Base-by-base conservation (phyloP, 1,284 basidiomycete species). In the Ganoderma lucidum region DNA sequence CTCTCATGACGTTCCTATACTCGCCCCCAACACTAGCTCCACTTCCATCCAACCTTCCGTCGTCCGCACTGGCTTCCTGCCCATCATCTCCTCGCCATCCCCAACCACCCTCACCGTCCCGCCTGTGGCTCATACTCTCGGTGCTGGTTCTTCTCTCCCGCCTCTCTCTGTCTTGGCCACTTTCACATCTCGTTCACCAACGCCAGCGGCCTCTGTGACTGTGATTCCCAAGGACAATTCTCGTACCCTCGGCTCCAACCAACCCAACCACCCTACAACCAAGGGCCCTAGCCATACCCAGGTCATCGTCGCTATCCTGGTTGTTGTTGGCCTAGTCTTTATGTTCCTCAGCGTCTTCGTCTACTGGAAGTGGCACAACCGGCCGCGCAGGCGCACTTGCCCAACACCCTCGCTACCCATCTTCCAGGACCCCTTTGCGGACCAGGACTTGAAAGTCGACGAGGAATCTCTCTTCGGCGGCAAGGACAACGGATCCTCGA, bases 381-480 rank as follows among this genome's bases (percentile, higher is more conserved):
- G 85, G 17, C 88, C 88, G 35, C 82, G 81, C 35, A 84, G 83
- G 59, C 83, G 83, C 42, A 81, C 80, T 32, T 85, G 83, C 32
- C 89, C 88, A 10, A 89, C 83, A 17, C 91, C 91, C 8, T 93
- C 92, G 42, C 81, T 90, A n/a, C 92, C 92, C 0, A 90, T 92
- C 62, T 81, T 91, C 19, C 85, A 86, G 62, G 87, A 91, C 63
- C 84, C 84, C 17, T 80, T 81, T 56, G 74, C 81, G 6, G 85
- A 86, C 39, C 81, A 85, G 51, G 82, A 84, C 48, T 15, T 69
- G 0, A 73, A 73, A n/a, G 73, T 67, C 75, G 81, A 84, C 53
- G 86, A 89, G 61, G 89, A 90, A 39, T 93, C 92, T 2, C 80
- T 93, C 51, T 93, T 93, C 75, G 92, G 92, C 19, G 92, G 92